Percentiles rank a stretch among this genome's conserved stretches.
phyloP scores from a whole-genome alignment of 345 rosid genomes.

The Brassica rapa region DNA sequence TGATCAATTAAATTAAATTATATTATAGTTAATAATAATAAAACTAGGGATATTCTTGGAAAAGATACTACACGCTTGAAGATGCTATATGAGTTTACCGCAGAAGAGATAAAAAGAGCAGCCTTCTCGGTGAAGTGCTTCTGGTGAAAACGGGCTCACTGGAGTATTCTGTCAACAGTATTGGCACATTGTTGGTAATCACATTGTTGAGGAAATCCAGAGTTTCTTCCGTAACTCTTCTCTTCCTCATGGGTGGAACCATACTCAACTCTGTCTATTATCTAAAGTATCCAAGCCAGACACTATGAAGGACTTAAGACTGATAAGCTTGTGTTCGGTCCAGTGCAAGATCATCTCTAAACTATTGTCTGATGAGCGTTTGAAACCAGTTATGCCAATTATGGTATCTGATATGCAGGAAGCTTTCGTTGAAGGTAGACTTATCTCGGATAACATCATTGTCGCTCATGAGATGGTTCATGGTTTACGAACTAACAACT shows the following conservation, averaged over 20 bases:
- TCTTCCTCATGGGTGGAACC: not conserved
- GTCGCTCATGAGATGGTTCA: not conserved
- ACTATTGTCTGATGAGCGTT: too few relatives aligned
- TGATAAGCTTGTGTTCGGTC: too few relatives aligned
- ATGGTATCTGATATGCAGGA: not conserved
- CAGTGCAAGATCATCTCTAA: too few relatives aligned
- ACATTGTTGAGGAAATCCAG: not conserved
- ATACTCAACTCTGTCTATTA: not conserved
- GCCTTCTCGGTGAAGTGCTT: not conserved
- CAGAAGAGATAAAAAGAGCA: too few relatives aligned
- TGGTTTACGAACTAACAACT: not conserved
- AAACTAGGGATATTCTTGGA: too few relatives aligned
- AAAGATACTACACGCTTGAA: too few relatives aligned
- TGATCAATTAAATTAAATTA: too few relatives aligned
- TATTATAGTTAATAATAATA: too few relatives aligned
- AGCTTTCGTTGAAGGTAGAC: not conserved
- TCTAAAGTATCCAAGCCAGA: not conserved
- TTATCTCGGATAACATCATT: not conserved
- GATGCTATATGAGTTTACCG: not conserved
- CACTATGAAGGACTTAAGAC: not conserved
- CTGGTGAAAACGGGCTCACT: not conserved
- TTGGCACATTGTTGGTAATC: not conserved
- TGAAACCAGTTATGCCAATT: not conserved
- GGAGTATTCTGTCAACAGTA: not conserved
- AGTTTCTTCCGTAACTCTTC: not conserved